Base-by-base conservation (phyloP, 495 filamentous ascomycete genomes). In the Ascobolus immersus region DNA sequence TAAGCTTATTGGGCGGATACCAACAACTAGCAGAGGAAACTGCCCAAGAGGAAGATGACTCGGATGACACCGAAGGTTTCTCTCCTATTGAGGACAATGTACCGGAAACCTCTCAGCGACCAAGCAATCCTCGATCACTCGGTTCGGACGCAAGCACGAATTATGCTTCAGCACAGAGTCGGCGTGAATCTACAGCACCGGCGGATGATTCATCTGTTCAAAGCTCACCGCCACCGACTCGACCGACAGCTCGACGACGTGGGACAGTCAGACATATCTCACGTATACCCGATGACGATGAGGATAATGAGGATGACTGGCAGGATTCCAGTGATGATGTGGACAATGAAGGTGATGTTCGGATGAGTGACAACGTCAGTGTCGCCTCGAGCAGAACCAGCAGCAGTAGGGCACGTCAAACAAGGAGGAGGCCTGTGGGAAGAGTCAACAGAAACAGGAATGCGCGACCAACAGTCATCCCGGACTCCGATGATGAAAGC, bases 261-360 rank as follows among this genome's bases (percentile, higher is more conserved):
- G 39, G 45, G 5, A 31, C 35, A 10, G 28, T 38, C 13, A 39
- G 46, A n/a, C 28, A 17, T 22, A 36, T 49, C 8, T 42, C 38
- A 4, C 41, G 46, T 26, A 40, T 47, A 17, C 44, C 40, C 1
- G 44, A 47, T n/a, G 45, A 49, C 17, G 46, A 49, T 5, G 46
- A 49, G 12, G 41, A 44, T 17, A 37, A 48, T 28, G 36, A 42
- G 6, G 41, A 48, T 23, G 44, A 48, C 17, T 41, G 38, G 7
- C 40, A 39, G 24, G 44, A 7, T 25, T n/a, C 7, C 22, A 25
- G 22, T 7, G 22, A 25, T 7, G 22, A 7, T 25, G 7, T 25
- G 7, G n/a, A 48, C 11, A 26, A 30, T 15, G 45, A 48, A 23
- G 44, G 45, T 5, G 45, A 48, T 33, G 20, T 47, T 8, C 18